Conservation (phyloP, 345 rosid genomes). For the Salix viminalis region DNA sequence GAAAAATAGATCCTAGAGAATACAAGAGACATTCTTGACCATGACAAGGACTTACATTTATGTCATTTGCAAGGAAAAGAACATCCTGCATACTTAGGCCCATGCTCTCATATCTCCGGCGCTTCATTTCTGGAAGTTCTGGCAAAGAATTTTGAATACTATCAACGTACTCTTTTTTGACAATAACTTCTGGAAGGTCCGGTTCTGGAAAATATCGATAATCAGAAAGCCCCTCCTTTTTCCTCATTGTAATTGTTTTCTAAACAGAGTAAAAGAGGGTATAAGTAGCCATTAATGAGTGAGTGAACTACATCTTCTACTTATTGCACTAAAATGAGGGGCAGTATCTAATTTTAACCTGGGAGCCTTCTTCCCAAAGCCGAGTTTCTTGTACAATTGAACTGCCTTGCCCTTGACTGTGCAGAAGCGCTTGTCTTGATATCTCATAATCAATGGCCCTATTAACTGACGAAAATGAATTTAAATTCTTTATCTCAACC, state of each 20-base stretch:
- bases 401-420: conserved; percentile 61
- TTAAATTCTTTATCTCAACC: conserved; percentile 93
- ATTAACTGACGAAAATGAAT: conserved; percentile 79
- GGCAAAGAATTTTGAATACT: conserved; percentile 57
- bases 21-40: background rate
- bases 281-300: conserved; percentile 13
- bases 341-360: conserved; percentile 38
- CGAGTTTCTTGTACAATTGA: conserved; percentile 87
- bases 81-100: conserved; percentile 90
- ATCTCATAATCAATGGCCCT: conserved; percentile 92
- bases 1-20: background rate
- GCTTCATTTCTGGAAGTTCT: conserved; percentile 87
- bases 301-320: background rate
- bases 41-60: conserved; percentile 44
- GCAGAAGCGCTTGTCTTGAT: conserved; percentile 65
- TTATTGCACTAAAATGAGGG: conserved; percentile 4
- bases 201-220: conserved; percentile 96
- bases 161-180: conserved; percentile 60
- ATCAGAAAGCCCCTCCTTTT: conserved; percentile 94
- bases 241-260: conserved; percentile 94
- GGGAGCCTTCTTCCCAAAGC: conserved; percentile 94
- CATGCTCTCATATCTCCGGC: conserved; percentile 78
- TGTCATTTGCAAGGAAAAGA: conserved; percentile 88
- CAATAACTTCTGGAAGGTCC: conserved; percentile 83
- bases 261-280: conserved; percentile 26